phyloP scores from a whole-genome alignment of 1,284 basidiomycete genomes.

The Chiua sp. region DNA sequence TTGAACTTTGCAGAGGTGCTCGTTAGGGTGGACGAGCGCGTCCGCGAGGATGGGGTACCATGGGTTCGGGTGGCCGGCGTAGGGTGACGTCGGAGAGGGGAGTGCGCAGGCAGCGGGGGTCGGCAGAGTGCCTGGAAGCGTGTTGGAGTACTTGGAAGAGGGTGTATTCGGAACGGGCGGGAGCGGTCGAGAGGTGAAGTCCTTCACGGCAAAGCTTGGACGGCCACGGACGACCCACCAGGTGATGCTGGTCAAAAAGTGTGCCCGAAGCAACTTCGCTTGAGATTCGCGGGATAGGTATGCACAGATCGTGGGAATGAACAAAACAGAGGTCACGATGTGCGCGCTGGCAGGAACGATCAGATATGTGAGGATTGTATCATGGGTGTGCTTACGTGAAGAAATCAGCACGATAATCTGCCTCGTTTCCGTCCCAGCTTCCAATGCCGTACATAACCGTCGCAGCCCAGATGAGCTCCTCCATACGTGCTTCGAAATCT shows the following conservation, averaged over 20 bases:
- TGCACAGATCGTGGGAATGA: conserved; percentile 38
- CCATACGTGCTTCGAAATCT: conserved; percentile 34
- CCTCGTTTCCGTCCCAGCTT: conserved; percentile 35
- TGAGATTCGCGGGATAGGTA: conserved; percentile 34
- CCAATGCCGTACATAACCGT: conserved; percentile 41
- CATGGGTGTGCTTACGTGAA: conserved; percentile 32
- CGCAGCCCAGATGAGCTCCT: conserved; percentile 38
- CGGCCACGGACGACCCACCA: conserved; percentile 44
- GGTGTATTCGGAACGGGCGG: conserved; percentile 22
- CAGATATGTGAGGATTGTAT: conserved; percentile 3
- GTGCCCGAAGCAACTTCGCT: conserved; percentile 24
- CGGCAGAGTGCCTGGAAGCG: conserved; percentile 35
- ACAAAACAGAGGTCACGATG: conserved; percentile 40
- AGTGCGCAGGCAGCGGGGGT: conserved; percentile 36
- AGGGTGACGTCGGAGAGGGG: conserved; percentile 25
- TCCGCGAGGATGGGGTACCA: conserved; percentile 38
- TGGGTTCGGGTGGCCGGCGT: conserved; percentile 32
- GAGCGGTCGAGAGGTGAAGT: conserved; percentile 31
- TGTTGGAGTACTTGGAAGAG: conserved; percentile 29
- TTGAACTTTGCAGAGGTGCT: conserved; percentile 66
- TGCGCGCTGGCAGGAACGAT: conserved; percentile 43
- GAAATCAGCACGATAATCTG: conserved; percentile 37
- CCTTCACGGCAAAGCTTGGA: conserved; percentile 29
- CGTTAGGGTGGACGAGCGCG: conserved; percentile 50
- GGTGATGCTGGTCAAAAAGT: conserved; percentile 28